Conservation (phyloP, 2,329 filamentous ascomycete species). For the Tympanopsis confertula region DNA sequence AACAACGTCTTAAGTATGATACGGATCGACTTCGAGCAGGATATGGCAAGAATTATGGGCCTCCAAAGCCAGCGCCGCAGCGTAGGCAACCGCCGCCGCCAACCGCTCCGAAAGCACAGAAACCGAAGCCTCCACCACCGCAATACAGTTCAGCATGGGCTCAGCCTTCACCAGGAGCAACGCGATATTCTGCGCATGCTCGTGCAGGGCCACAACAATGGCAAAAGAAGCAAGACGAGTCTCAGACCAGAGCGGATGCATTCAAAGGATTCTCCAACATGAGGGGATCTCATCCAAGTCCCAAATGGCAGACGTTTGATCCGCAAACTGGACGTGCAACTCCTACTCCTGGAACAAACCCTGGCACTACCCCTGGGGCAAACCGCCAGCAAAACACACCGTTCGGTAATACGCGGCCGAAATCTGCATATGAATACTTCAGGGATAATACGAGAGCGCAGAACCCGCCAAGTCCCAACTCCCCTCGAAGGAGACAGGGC, state of each 20-base stretch:
- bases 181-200: slow-evolving; percentile 24
- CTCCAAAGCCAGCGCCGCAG: neutral
- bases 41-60: neutral
- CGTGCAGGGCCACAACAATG: slow-evolving; percentile 24
- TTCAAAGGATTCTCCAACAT: slow-evolving; percentile 30
- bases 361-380: neutral
- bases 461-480: slow-evolving; percentile 20
- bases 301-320: slow-evolving; percentile 3
- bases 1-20: slow-evolving; percentile 17
- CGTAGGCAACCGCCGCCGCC: neutral
- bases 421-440: slow-evolving; percentile 22
- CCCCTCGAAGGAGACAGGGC: slow-evolving; percentile 36
- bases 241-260: slow-evolving; percentile 26
- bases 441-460: slow-evolving; percentile 14
- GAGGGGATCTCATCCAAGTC: slow-evolving; percentile 16
- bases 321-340: neutral
- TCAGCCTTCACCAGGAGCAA: slow-evolving; percentile 18
- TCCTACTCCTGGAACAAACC: neutral
- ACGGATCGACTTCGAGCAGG: slow-evolving; percentile 8
- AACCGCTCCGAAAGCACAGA: neutral
- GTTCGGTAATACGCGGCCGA: slow-evolving; percentile 15
- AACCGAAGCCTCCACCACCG: neutral
- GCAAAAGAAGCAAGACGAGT: slow-evolving; percentile 21
- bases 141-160: neutral
- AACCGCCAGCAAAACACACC: slow-evolving; percentile 6